phyloP scores from a whole-genome alignment of 2,329 filamentous ascomycete species.

The Penicillium freii region DNA sequence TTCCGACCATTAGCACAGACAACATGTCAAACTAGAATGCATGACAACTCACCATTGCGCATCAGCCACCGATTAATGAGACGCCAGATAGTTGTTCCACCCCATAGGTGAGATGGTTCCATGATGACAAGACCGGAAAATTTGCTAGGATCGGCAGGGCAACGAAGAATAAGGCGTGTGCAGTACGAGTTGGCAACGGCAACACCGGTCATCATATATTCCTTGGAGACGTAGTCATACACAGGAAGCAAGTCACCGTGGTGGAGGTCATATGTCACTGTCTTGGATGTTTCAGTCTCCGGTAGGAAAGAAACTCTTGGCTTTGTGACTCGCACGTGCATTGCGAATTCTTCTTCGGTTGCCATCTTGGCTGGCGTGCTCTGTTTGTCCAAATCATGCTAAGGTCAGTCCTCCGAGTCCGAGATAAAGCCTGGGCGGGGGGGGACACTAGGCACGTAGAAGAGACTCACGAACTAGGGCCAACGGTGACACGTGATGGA shows the following conservation, averaged over 20 bases:
- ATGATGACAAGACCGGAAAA: conserved; percentile 3
- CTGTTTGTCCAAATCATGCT: neutral
- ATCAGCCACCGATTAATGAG: conserved; percentile 3
- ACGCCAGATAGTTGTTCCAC: conserved; percentile 1
- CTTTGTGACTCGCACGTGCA: neutral
- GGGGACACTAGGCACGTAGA: neutral
- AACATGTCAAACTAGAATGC: neutral
- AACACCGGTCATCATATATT: neutral
- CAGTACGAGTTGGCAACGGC: neutral
- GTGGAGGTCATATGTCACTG: neutral
- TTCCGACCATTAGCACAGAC: neutral
- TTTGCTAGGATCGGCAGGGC: neutral
- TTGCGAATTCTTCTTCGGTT: neutral
- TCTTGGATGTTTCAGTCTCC: neutral
- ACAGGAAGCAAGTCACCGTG: neutral
- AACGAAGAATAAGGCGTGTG: conserved; percentile 4
- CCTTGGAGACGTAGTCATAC: neutral
- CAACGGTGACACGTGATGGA: neutral
- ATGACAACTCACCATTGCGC: neutral
- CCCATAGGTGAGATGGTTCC: conserved; percentile 4
- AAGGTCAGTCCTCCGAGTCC: neutral
- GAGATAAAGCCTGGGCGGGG: neutral
- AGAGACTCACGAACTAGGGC: conserved; percentile 2
- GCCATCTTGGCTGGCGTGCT: neutral
- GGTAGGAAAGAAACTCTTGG: conserved; percentile 1